phyloP scores from a whole-genome alignment of 495 filamentous ascomycete species.

The Xylaria cubensis region DNA sequence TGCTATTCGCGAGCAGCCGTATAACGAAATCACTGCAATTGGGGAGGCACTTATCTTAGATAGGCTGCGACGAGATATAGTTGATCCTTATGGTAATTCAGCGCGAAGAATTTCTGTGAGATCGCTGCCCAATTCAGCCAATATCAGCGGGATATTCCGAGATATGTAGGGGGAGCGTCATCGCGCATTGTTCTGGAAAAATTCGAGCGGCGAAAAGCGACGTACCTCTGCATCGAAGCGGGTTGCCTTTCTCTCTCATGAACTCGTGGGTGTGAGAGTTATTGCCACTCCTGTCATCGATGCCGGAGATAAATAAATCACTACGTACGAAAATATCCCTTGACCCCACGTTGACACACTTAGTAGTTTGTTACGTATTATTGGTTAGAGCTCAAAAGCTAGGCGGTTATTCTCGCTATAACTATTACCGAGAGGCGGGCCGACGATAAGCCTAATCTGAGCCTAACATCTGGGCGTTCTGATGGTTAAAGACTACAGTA shows the following conservation, averaged over 20 bases:
- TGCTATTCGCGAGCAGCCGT: neutral
- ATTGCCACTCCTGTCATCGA: slow-evolving; percentile 2
- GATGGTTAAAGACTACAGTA: neutral
- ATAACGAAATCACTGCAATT: neutral
- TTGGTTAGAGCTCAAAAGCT: neutral
- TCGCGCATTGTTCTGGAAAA: slow-evolving; percentile 23
- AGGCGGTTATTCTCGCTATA: slow-evolving; percentile 17
- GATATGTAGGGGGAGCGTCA: slow-evolving; percentile 16
- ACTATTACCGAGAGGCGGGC: slow-evolving; percentile 27
- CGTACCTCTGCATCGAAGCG: slow-evolving; percentile 5
- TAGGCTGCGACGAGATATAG: neutral
- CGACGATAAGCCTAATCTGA: slow-evolving; percentile 21
- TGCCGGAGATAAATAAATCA: neutral
- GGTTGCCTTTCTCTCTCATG: neutral
- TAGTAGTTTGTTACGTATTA: neutral
- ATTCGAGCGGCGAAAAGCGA: slow-evolving; percentile 21
- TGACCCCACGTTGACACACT: neutral
- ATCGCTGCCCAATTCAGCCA: neutral
- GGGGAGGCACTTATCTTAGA: neutral
- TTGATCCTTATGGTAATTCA: neutral
- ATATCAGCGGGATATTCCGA: slow-evolving; percentile 22
- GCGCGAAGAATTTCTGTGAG: neutral
- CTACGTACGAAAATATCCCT: neutral
- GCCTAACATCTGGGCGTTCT: slow-evolving; percentile 4
- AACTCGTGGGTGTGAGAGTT: neutral